Evolutionary conservation across 345 rosid genomes (phyloP), one percentile per base, ranked within the genome.

Genomic region (Turnera subulata): DNA sequence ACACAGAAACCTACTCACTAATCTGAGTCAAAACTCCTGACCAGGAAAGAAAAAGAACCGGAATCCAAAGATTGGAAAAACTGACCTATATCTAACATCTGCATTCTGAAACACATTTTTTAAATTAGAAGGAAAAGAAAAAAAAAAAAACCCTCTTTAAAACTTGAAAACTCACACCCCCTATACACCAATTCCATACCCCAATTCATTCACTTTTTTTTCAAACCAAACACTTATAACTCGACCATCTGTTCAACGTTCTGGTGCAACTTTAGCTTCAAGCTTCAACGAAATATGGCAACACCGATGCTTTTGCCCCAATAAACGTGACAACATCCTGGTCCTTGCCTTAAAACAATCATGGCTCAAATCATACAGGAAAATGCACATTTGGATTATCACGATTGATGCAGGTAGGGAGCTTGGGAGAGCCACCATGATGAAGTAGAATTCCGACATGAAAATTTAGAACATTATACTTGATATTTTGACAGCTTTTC

Each of bases 401-500:
- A 53, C 17, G 63, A 56, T 17, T 46, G 46, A 53, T 46, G 71
- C 55, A 46, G 33, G 54, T 19, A 29, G 38, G 51, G 25, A 49
- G 42, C 42, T 68, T 52, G 46, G 50, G 53, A 43, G 58, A 65
- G 64, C 42, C 56, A 39, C 29, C 11, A 62, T 8, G 52, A 11
- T 17, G 39, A 35, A 32, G 68, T 55, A 12, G 25, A 50, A n/a
- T 46, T 52, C 55, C 59, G 49, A 25, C 32, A 40, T 7, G 50
- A 22, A 39, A 62, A 50, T 44, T n/a, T 26, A 22, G 11, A 38
- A 58, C 12, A 18, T 61, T 75, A 91, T 43, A 85, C 87, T 80
- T 78, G 82, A 80, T 90, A 94, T 76, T 86, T 84, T 22, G 79
- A 77, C 38, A 94, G 80, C 70, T 78, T 85, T 70, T 94, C 99